A percentile compares a stretch with the other conserved stretches of the same genome.
Evolutionary conservation across 495 filamentous ascomycete species (phyloP).

Genomic region (Penicillium maclennaniae): DNA sequence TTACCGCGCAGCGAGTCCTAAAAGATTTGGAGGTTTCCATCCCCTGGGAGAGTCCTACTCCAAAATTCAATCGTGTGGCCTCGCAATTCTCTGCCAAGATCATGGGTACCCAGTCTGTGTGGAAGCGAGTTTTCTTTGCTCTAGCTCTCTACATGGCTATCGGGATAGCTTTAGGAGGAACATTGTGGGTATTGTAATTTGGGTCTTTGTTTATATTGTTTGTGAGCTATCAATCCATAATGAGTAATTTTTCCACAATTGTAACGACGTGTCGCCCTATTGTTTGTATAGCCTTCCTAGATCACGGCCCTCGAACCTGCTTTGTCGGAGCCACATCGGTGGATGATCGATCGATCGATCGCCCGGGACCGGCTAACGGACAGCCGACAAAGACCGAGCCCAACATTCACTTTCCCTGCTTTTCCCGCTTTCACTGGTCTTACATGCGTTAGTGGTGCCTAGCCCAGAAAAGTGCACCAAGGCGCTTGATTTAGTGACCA

Average conservation of each 20-base stretch:
- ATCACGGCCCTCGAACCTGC: neutral
- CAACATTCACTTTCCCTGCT: too few relatives aligned
- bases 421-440: too few relatives aligned
- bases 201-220: too few relatives aligned
- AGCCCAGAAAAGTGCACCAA: too few relatives aligned
- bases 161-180: neutral
- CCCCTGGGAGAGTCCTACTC: neutral
- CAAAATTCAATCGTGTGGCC: neutral
- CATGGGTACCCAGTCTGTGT: neutral
- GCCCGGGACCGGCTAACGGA: too few relatives aligned
- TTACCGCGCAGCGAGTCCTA: constrained; percentile 56
- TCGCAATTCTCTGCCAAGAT: neutral
- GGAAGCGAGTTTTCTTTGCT: neutral
- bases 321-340: neutral
- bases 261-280: too few relatives aligned
- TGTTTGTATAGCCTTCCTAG: too few relatives aligned
- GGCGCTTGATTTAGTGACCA: too few relatives aligned
- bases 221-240: too few relatives aligned
- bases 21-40: constrained; percentile 9
- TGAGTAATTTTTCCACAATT: too few relatives aligned
- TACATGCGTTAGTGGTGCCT: too few relatives aligned
- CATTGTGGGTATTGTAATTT: neutral
- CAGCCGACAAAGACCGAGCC: neutral
- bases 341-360: neutral
- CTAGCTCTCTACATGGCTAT: neutral